These are phyloP conservation scores for Pichia paraexigua DNA, from an alignment of 805 yeast species.

Conservation along the genomic window DNA sequence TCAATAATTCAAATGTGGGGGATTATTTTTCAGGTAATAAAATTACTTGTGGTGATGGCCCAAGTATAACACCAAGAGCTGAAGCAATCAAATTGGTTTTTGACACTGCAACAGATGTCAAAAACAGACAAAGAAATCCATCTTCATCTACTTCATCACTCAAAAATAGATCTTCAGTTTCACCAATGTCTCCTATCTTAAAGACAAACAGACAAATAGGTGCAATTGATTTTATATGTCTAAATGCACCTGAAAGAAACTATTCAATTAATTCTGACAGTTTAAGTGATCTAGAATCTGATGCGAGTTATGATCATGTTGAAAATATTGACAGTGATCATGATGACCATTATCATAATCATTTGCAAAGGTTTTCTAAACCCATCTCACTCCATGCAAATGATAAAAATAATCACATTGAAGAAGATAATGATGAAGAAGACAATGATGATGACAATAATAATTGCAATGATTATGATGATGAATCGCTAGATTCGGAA, in stretches of 20 bases:
- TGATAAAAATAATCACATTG: slow-evolving; percentile 2
- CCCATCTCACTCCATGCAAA: not conserved
- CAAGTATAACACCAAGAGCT: slow-evolving; percentile 28
- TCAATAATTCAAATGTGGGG: slow-evolving; percentile 17
- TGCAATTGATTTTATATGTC: slow-evolving; percentile 7
- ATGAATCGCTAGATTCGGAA: slow-evolving; percentile 8
- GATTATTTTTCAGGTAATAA: slow-evolving; percentile 15
- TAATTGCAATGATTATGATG: slow-evolving; percentile 15
- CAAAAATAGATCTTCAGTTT: not conserved
- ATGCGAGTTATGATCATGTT: slow-evolving; percentile 6
- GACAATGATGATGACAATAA: slow-evolving; percentile 16
- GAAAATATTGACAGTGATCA: not conserved
- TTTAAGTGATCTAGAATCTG: slow-evolving; percentile 15
- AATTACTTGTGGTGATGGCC: slow-evolving; percentile 6
- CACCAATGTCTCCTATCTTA: not conserved
- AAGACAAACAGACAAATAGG: slow-evolving; percentile 2
- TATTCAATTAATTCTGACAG: slow-evolving; percentile 6
- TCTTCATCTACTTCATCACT: not conserved
- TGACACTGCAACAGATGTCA: slow-evolving; percentile 29
- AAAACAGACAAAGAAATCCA: slow-evolving; percentile 10
- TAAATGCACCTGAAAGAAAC: slow-evolving; percentile 1
- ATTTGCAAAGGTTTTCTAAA: not conserved
- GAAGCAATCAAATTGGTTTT: slow-evolving; percentile 32
- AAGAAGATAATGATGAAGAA: slow-evolving; percentile 15
- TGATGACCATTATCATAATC: not conserved